Base-by-base conservation (phyloP, 2,329 filamentous ascomycete genomes). In the Colletotrichum sansevieriae region DNA sequence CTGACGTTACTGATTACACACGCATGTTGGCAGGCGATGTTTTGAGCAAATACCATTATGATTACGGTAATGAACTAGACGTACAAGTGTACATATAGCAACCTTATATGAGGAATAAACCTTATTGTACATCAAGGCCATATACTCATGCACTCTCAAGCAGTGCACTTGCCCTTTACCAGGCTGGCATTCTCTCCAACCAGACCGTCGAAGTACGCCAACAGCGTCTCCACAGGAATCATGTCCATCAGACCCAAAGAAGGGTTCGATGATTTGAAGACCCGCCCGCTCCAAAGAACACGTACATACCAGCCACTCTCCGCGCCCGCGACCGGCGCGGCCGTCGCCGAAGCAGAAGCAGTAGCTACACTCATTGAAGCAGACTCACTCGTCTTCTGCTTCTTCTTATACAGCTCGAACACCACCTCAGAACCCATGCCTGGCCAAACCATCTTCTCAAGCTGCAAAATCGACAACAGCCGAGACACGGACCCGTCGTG, bases 361-460 rank as follows among this genome's bases (percentile, higher is more conserved):
- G 29, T 2, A 29, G 29, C 29, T 8, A 29, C 29, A 2, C 4
- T 29, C 29, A 29, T 29, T 8, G 29, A 29, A 20, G 41, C 47
- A 1, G 64, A 33, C 11, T 62, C n/a, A 12, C 69, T 59, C 65
- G 13, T 60, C 29, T 74, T 72, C n/a, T 74, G 71, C 47, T 77
- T 76, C 73, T 81, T 83, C 73, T 78, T 81, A 74, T 90, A 94
- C 35, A 95, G 75, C 80, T 95, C 92, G 75, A 95, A 94, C 0
- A 94, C 87, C 0, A 95, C 83, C 79, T 95, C 92, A 10, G 88
- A 84, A 0, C 92, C 92, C 92, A 95, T 94, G 0, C 92, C 92
- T 0, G 92, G 92, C 92, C 92, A 95, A 1, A 94, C 89, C 92
- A 95, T 95, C 60, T 83, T 77, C 22, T 93, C 90, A 1, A 92